Base-by-base conservation (phyloP, 2,329 filamentous ascomycete genomes). In the Penicillium sp. region DNA sequence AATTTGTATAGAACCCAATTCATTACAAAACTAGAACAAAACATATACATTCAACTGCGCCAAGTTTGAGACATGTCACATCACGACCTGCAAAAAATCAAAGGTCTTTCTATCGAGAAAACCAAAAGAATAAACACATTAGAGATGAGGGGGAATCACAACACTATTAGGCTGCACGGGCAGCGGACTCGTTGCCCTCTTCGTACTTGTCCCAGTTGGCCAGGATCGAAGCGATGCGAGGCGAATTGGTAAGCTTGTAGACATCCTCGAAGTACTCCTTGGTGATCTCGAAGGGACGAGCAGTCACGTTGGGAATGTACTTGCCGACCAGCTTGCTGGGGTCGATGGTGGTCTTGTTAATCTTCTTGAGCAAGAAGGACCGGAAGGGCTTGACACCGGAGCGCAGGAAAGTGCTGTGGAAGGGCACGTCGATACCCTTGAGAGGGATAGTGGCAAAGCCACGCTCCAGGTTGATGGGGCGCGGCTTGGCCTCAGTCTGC, bases 221-320 rank as follows among this genome's bases (percentile, higher is more conserved):
- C 68, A 96, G 69, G 49, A 76, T 71, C 50, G 73, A 67, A 26
- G 72, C 74, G 54, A 76, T 73, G 32, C 72, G 75, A 36, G 81
- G 81, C 16, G 77, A 80, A 74, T 94, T 96, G 44, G 93, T 98
- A 67, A 98, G 74, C 62, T 83, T 82, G 75, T 97, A 97, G 41
- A 98, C 94, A 66, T 97, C 93, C 79, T 98, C 91, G 73, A 98
- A 98, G 76, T 98, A 98, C 75, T 97, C 93, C 79, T 90, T 95
- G 45, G 89, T 95, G 57, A 98, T 77, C 69, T 89, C 89, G 68
- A 98, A 98, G 13, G 93, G 93, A 73, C 85, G 85, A 48, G 93
- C 93, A 46, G 93, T 98, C 58, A 98, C 94, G 72, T 98, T 98
- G 60, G 93, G 93, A 58, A 98, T 97, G 75, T 98, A 98, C 75